phyloP scores from a whole-genome alignment of 805 yeast genomes.

The Sugiyamaella mastotermitis region DNA sequence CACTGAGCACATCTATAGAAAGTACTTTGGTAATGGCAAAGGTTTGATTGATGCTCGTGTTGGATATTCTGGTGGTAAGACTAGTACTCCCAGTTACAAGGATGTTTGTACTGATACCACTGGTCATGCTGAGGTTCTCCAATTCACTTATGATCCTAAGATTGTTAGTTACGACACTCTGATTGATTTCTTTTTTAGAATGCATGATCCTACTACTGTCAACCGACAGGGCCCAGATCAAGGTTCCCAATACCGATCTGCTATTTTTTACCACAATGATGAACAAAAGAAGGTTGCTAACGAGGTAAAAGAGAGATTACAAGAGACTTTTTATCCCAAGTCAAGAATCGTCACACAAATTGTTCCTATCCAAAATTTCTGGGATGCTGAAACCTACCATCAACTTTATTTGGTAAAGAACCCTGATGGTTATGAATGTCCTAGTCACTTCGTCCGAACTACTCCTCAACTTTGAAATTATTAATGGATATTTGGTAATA shows the following conservation, averaged over 20 bases:
- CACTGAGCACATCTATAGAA: slow-evolving; percentile 74
- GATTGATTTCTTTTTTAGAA: slow-evolving; percentile 77
- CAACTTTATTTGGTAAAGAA: slow-evolving; percentile 74
- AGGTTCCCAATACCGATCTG: slow-evolving; percentile 90
- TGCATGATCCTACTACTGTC: slow-evolving; percentile 88
- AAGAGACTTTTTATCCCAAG: slow-evolving; percentile 69
- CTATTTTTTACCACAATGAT: slow-evolving; percentile 55
- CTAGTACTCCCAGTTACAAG: slow-evolving; percentile 52
- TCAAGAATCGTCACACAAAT: slow-evolving; percentile 62
- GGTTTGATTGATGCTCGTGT: slow-evolving; percentile 74
- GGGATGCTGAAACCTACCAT: slow-evolving; percentile 96
- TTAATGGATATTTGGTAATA: too few relatives aligned
- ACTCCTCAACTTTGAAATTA: slow-evolving; percentile 37
- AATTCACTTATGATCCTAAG: slow-evolving; percentile 73
- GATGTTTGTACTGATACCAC: slow-evolving; percentile 76
- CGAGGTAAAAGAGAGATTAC: slow-evolving; percentile 45
- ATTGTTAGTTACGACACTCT: slow-evolving; percentile 53
- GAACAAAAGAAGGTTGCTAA: slow-evolving; percentile 45
- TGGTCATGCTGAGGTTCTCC: slow-evolving; percentile 75
- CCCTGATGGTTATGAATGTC: slow-evolving; percentile 85
- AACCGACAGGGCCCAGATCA: slow-evolving; percentile 81
- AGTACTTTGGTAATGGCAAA: slow-evolving; percentile 51
- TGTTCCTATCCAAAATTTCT: slow-evolving; percentile 62
- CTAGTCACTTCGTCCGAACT: slow-evolving; percentile 76
- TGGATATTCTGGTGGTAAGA: slow-evolving; percentile 82